Conservation (phyloP, 176 grass and related monocot species). For the Luzula sylvatica region DNA sequence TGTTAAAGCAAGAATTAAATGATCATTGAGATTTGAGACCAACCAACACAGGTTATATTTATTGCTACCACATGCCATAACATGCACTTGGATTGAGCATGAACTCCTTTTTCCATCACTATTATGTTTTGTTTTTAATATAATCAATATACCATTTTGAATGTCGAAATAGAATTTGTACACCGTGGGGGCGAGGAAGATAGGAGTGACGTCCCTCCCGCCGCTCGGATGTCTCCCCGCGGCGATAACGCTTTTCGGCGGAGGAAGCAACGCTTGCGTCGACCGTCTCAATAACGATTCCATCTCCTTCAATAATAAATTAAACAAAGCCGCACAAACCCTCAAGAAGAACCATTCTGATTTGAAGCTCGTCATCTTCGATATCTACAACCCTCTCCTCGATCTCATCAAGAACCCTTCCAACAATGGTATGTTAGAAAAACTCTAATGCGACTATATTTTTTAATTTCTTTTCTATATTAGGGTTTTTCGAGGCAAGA, state of each 20-base stretch:
- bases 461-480: too few relatives aligned
- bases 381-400: conserved; percentile 89
- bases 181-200: conserved; percentile 47
- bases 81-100: too few relatives aligned
- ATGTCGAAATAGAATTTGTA: conserved; percentile 63
- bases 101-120: too few relatives aligned
- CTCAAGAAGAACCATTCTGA: conserved; percentile 37
- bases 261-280: conserved; percentile 41
- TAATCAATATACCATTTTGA: too few relatives aligned
- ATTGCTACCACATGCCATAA: not conserved
- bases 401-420: conserved; percentile 55
- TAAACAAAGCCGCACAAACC: conserved; percentile 29
- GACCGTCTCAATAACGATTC: conserved; percentile 75
- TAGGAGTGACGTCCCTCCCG: conserved; percentile 89
- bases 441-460: too few relatives aligned
- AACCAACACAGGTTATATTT: not conserved
- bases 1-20: conserved; percentile 24
- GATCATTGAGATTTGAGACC: too few relatives aligned
- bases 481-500: conserved; percentile 79
- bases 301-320: conserved; percentile 58
- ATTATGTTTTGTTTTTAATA: too few relatives aligned
- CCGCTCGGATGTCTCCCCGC: conserved; percentile 89
- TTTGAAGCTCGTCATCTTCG: conserved; percentile 86
- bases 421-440: conserved; percentile 29
- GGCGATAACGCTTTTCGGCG: conserved; percentile 58